Percentiles rank a stretch among this genome's conserved stretches.
phyloP scores from a whole-genome alignment of 148 eudicot genomes.

The Pouteria glomerata region DNA sequence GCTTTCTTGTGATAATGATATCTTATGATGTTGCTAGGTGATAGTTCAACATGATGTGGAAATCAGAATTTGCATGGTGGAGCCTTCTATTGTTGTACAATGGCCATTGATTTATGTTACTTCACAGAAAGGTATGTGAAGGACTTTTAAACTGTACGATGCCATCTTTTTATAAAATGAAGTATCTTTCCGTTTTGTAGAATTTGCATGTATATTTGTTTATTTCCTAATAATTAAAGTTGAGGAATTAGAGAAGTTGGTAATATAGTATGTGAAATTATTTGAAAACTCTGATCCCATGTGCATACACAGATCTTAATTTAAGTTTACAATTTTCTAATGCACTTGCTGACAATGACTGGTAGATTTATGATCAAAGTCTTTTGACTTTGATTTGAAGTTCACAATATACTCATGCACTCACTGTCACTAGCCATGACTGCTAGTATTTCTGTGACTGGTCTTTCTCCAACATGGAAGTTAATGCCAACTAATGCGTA shows the following conservation, averaged over 20 bases:
- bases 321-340: neutral
- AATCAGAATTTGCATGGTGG: constrained; percentile 17
- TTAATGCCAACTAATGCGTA: too few species aligned
- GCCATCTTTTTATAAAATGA: neutral
- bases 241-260: neutral
- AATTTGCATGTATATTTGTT: constrained; percentile 9
- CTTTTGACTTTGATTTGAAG: too few species aligned
- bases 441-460: too few species aligned
- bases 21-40: neutral
- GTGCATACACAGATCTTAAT: too few species aligned
- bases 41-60: constrained; percentile 22
- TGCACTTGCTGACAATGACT: neutral
- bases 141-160: constrained; percentile 22
- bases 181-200: constrained; percentile 7
- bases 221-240: neutral
- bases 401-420: too few species aligned
- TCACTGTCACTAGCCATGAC: too few species aligned
- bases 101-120: constrained; percentile 25
- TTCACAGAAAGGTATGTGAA: constrained; percentile 20
- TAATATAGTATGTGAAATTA: neutral
- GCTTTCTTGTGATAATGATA: constrained; percentile 4
- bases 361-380: too few species aligned
- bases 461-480: too few species aligned
- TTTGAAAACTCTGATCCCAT: neutral
- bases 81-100: constrained; percentile 18